Base-by-base conservation (phyloP, 2,329 filamentous ascomycete genomes). In the Ampelomyces quisqualis region DNA sequence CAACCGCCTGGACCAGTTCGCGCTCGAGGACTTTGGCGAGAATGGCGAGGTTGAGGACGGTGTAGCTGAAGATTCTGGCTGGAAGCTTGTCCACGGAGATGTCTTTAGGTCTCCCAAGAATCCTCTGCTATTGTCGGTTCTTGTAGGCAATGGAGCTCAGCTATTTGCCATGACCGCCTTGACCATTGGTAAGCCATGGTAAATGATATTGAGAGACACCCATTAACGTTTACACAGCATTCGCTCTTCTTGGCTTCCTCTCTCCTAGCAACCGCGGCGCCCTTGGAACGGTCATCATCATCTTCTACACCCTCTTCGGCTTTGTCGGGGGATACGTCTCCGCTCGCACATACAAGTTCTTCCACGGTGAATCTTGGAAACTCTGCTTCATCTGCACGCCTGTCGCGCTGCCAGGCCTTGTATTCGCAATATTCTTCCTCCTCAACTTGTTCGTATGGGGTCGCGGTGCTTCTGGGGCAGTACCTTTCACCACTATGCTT, bases 1-100 rank as follows among this genome's bases (percentile, higher is more conserved):
- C 75, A 98, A 98, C 73, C 84, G 91, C 22, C 78, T 98, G 26
- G 91, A 98, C 60, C 83, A 88, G 64, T 88, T 95, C 70, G 88
- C 86, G 55, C 77, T 97, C 22, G 91, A 96, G 46, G 91, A 97
- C 64, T 77, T 97, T 23, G 85, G 86, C 27, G 88, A 87, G 27
- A 88, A 84, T 26, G 84, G 78, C 7, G 72, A 74, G 7, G 76
- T 90, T 5, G 91, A 96, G 54, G 91, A 97, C 60, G 91, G 90
- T 22, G 88, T 97, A 1, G 90, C 95, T 68, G 93, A 98, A 63
- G 93, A 98, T 68, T 96, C 90, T 7, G 93, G 93, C 47, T 98
- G 93, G 93, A 98, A 98, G 72, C 74, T 98, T 33, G 90, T 98
- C 1, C 93, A 98, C 60, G 93, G 93, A 38, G 93, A 98, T 67